Evolutionary conservation across 192 early-diverging fungal species (phyloP), one percentile per base, ranked within the genome.

Genomic region (Rhizophlyctis rosea): DNA sequence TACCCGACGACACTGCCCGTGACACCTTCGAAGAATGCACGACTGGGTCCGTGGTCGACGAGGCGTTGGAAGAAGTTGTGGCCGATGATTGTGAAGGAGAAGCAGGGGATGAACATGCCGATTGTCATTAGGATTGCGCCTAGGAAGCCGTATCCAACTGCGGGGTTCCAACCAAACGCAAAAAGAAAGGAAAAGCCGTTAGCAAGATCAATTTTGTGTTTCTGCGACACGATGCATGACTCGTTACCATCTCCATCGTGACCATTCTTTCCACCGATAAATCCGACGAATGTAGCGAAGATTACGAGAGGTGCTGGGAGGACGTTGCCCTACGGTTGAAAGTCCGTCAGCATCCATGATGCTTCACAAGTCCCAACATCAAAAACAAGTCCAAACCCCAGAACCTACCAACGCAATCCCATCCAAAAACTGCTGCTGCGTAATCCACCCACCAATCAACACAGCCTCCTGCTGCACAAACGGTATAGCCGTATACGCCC

Each of bases 401-500:
- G 18, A 44, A 44, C 39, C 82, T 33, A 69, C 79, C 18, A 81
- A 50, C 5, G 79, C 79, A 33, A 81, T 73, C 0, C 74, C 79
- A 61, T 81, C 79, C 57, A 81, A 50, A 44, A 81, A 81, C 9
- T 65, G 54, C 53, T 78, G 67, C 13, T 80, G 68, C 9, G 74
- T 47, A 11, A 81, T 73, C 79, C 80, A 81, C 2, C 67, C 67
- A 1, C 79, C 79, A 13, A 81, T 54, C 32, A 77, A 54, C n/a
- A 78, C 76, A 27, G 79, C 79, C 61, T 81, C 79, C 27, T 80
- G 77, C 70, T 78, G 56, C 3, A 84, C 55, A 49, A 82, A 81
- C 14, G 81, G 81, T 24, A 82, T 84, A 21, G 74, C 39, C 21
- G 81, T 84, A 54, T 82, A 82, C 0, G 81, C 81, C 13, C 81